Base-by-base conservation (phyloP, 148 eudicot species). In the Rhododendron ferrugineum region DNA sequence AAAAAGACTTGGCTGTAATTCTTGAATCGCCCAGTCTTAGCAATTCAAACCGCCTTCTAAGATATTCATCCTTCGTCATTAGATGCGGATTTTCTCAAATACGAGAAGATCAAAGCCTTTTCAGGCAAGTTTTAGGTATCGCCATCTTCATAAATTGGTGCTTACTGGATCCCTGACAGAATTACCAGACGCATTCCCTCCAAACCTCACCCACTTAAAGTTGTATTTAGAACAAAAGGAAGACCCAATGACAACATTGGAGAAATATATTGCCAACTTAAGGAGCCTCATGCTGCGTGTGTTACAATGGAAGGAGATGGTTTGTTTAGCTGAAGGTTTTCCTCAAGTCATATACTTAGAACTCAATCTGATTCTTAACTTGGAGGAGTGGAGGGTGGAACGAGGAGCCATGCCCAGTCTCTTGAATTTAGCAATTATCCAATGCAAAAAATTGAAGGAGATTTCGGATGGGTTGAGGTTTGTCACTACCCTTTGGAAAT, bases 371-470 rank as follows among this genome's bases (percentile, higher is more conserved):
- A 16, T 72, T 23, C 7, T 2, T 10, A 28, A 80, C 42, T 56
- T 86, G 28, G 75, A 86, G 75, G 58, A 82, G 70, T 82, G 46
- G 84, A 82, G 36, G 36, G 47, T 86, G 3, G 87, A 86, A n/a
- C 80, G 52, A 50, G 87, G 84, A 86, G 87, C 87, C 56, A 86
- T 86, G 84, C 72, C 70, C 20, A n/a, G 46, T 40, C 87, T 85
- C 42, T 15, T 22, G 23, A 18, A n/a, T 22, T 30, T 80, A 36
- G 8, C 11, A 37, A 37, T 37, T 37, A 4, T 5, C 5, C 5
- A 0, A 37, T 37, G 40, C 6, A 4, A 37, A 37, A 36, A 37
- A 37, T 37, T 37, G 46, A 56, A 42, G 37, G 15, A 22, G 85
- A 30, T 86, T 82, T 75, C 87, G 0, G 81, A 83, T 0, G 87